Conservation (phyloP, 2,329 filamentous ascomycete species). For the Ophiostoma novo-ulmi region DNA sequence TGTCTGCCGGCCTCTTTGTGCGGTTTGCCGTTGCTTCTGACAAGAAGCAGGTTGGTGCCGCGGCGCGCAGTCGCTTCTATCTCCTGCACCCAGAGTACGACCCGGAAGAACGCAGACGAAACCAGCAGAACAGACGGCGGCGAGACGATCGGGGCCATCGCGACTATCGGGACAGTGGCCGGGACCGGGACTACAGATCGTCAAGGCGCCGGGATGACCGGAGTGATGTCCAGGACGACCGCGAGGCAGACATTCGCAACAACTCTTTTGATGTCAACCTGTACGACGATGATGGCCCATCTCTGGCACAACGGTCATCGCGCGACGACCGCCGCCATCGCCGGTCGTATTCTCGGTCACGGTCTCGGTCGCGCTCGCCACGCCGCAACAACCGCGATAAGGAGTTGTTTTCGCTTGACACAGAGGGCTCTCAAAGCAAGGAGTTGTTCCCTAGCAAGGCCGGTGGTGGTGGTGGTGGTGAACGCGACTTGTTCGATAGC, state of each 20-base stretch:
- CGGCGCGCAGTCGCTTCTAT: constrained; percentile 83
- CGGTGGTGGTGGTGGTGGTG: neutral
- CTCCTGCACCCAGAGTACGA: constrained; percentile 86
- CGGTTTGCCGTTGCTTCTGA: constrained; percentile 71
- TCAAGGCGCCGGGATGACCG: constrained; percentile 23
- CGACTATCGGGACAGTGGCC: constrained; percentile 25
- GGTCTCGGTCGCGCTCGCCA: constrained; percentile 15
- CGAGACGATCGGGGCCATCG: constrained; percentile 58
- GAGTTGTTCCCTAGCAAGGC: constrained; percentile 26
- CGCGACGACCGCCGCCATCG: constrained; percentile 25
- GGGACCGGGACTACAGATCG: constrained; percentile 30
- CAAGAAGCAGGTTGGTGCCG: constrained; percentile 72
- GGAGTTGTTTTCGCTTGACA: constrained; percentile 57
- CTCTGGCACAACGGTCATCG: constrained; percentile 17
- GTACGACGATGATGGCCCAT: constrained; percentile 49
- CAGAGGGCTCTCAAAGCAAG: neutral
- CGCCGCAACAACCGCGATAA: constrained; percentile 45
- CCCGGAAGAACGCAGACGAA: constrained; percentile 63
- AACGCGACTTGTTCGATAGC: neutral
- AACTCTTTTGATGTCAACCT: constrained; percentile 62
- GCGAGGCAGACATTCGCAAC: constrained; percentile 48
- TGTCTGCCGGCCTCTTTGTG: constrained; percentile 64
- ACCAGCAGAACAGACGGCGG: constrained; percentile 38
- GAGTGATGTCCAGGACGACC: constrained; percentile 40
- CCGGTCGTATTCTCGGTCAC: constrained; percentile 12